Percentiles rank a stretch among this genome's conserved stretches.
These are phyloP conservation scores for Obelidium mucronatum DNA, from an alignment of 192 early-diverging fungal genomes.

Conservation along the genomic window DNA sequence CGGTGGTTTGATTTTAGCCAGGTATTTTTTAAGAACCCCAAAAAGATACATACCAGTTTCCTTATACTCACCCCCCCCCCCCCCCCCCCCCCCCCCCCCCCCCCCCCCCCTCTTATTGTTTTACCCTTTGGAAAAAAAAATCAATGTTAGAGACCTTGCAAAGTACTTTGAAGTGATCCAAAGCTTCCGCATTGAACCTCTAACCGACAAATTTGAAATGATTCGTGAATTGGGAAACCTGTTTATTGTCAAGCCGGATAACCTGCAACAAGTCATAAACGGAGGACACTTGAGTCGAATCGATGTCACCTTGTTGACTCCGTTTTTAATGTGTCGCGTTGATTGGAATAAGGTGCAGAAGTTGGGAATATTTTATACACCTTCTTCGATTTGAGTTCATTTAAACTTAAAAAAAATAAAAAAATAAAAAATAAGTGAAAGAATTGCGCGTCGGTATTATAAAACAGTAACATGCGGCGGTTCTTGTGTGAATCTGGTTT, in stretches of 20 bases:
- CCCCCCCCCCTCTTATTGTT: not conserved
- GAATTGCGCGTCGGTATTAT: too few relatives aligned
- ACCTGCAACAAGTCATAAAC: constrained; percentile 84
- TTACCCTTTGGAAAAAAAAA: not conserved
- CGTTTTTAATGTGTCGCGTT: constrained; percentile 87
- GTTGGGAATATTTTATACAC: constrained; percentile 38
- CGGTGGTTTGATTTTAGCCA: constrained; percentile 88
- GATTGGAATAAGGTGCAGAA: constrained; percentile 68
- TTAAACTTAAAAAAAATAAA: not conserved
- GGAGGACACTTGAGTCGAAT: constrained; percentile 83
- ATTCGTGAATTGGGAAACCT: constrained; percentile 92
- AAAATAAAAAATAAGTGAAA: too few relatives aligned
- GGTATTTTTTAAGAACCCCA: too few relatives aligned
- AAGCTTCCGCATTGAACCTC: constrained; percentile 72
- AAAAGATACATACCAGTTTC: too few relatives aligned
- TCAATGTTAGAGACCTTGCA: constrained; percentile 78
- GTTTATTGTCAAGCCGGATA: constrained; percentile 91
- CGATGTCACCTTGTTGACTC: constrained; percentile 79
- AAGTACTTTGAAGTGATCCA: constrained; percentile 90
- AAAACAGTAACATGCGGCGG: too few relatives aligned
- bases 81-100: not conserved
- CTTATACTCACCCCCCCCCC: not conserved
- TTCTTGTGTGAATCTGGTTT: too few relatives aligned
- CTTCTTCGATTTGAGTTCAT: not conserved
- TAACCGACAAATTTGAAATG: constrained; percentile 89